These are phyloP conservation scores for Rhizopogon salebrosus DNA, from an alignment of 768 basidiomycete species.

Conservation along the genomic window DNA sequence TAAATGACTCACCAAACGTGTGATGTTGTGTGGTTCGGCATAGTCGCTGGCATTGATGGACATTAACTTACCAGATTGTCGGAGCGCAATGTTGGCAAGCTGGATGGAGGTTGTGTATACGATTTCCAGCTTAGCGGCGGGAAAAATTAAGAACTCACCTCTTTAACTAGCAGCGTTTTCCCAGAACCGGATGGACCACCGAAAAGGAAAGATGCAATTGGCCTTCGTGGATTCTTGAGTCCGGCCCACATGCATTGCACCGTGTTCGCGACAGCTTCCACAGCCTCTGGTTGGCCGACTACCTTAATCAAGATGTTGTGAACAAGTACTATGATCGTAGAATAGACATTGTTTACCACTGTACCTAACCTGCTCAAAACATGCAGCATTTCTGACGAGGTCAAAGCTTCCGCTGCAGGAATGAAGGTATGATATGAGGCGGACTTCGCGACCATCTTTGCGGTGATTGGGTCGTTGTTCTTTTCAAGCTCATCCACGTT, in stretches of 20 bases:
- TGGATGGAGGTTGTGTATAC: neutral
- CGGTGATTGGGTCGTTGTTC: neutral
- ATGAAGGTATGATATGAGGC: constrained; percentile 7
- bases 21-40: constrained; percentile 35
- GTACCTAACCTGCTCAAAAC: neutral
- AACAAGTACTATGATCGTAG: neutral
- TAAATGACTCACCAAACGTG: constrained; percentile 30
- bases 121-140: neutral
- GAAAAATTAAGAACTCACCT: constrained; percentile 9
- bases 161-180: constrained; percentile 39
- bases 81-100: constrained; percentile 40
- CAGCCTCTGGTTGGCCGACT: constrained; percentile 34
- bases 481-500: neutral
- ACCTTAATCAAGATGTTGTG: constrained; percentile 1
- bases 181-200: constrained; percentile 31
- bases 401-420: constrained; percentile 1
- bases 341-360: neutral
- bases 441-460: constrained; percentile 1
- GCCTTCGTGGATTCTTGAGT: constrained; percentile 36
- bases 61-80: constrained; percentile 33
- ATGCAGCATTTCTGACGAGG: neutral
- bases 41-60: constrained; percentile 44
- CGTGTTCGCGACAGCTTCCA: constrained; percentile 41
- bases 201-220: constrained; percentile 43
- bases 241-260: constrained; percentile 41